Evolutionary conservation across 1,284 basidiomycete genomes (phyloP), one percentile per base, ranked within the genome.

Genomic region (Schizophyllum amplum): DNA sequence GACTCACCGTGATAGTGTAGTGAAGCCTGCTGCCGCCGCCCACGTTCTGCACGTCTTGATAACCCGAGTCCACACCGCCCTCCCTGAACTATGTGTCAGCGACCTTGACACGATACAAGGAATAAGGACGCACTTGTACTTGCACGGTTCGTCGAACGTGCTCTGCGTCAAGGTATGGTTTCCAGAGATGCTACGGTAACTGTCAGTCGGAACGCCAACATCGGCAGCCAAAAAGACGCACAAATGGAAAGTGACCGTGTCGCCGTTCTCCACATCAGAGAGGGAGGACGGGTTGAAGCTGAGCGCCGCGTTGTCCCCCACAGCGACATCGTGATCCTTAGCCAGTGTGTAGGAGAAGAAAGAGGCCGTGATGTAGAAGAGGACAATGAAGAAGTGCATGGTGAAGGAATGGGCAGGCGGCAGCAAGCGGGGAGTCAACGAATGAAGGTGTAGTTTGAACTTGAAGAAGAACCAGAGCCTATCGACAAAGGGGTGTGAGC

Each of bases 81-180:
- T 56, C 58, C 48, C 52, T 58, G 17, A 42, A 65, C 24, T 51
- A 52, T 11, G 2, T 3, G 21, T 50, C 48, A 50, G 48, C 24
- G 11, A 6, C 13, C 48, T 6, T 3, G 21, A 20, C 21, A 20
- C 11, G 11, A 22, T 2, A 50, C 13, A 11, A 24, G 2, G 3
- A 13, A 5, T 21, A 17, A 21, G 17, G 22, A 52, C 53, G 7
- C 49, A 68, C 65, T 71, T 60, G 57, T 66, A 59, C 25, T 62
- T 57, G 66, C 71, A 78, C 22, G 83, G 83, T 7, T 67, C 63
- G 21, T 70, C 69, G 66, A 85, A 86, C 13, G 78, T 77, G 17
- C 82, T 83, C 68, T 84, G 82, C 13, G 81, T 83, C 60, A 81
- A 75, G 50, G 79, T 79, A 62, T 76, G 75, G 62, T 73, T 75